These are phyloP conservation scores for Zygoascus ofunaensis DNA, from an alignment of 805 yeast genomes.

Conservation along the genomic window DNA sequence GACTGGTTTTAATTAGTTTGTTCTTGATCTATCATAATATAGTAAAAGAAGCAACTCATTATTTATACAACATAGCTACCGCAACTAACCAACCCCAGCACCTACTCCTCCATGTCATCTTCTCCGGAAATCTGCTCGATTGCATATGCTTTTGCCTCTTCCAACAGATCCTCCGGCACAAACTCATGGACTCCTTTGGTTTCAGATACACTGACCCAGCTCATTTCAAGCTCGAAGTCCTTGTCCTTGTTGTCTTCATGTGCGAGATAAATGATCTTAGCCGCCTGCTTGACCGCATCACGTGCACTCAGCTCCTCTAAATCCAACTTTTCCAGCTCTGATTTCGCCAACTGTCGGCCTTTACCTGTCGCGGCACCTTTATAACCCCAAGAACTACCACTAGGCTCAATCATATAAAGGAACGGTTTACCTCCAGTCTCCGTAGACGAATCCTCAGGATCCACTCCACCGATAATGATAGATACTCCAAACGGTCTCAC, in stretches of 20 bases:
- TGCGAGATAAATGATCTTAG: conserved; percentile 83
- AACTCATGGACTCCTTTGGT: conserved; percentile 70
- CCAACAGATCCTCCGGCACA: conserved; percentile 69
- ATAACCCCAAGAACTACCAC: conserved; percentile 97
- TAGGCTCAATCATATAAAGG: conserved; percentile 93
- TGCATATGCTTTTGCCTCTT: conserved; percentile 78
- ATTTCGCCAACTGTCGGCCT: conserved; percentile 96
- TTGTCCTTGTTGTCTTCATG: conserved; percentile 98
- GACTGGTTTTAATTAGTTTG: too few relatives aligned
- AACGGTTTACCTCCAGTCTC: conserved; percentile 2
- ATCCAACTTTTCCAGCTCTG: conserved; percentile 86
- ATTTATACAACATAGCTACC: too few relatives aligned
- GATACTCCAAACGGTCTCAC: conserved; percentile 97
- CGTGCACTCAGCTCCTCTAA: conserved; percentile 55
- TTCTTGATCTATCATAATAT: too few relatives aligned
- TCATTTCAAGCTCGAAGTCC: conserved; percentile 88
- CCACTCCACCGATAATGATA: conserved; percentile 89
- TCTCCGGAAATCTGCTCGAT: conserved; percentile 76
- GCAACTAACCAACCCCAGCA: too few relatives aligned
- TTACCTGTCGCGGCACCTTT: conserved; percentile 96
- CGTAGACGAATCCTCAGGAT: conserved; percentile 72
- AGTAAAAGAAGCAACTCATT: too few relatives aligned
- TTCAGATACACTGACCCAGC: conserved; percentile 74
- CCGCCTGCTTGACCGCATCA: conserved; percentile 90
- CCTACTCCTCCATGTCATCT: conserved; percentile 50